Evolutionary conservation across 2,329 filamentous ascomycete species (phyloP), one percentile per base, ranked within the genome.

Genomic region (Monilinia fructigena): DNA sequence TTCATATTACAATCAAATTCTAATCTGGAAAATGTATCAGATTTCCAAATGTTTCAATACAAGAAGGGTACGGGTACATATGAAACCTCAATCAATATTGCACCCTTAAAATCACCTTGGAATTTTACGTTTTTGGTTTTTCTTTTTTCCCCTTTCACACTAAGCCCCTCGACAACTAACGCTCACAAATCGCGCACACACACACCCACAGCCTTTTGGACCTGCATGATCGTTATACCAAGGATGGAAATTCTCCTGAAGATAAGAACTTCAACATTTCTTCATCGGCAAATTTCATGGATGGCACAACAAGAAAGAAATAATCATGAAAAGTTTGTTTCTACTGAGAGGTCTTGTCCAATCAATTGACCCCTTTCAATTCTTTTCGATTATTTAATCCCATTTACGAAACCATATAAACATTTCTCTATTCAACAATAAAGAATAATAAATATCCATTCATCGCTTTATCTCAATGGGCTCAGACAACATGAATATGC

Each of bases 221-320:
- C 42, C 42, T 59, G 56, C 56, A 59, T 59, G 48, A 23, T 47
- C 40, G 26, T 47, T 45, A 40, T 55, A 47, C 26, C 56, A 35
- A 10, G 26, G 6, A 10, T n/a, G 26, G 40, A 35, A 47, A 31
- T 10, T 18, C 40, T 31, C 26, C 7, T 31, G 2, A 14, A n/a
- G 18, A 28, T 42, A 20, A 42, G 4, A 31, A 28, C 28, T 48
- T 59, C 42, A 31, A 35, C 35, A 23, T 31, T 47, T 14, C 35
- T 18, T 8, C 10, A 59, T 59, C 4, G 12, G 26, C 18, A n/a
- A 47, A 18, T 59, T 16, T 18, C 4, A 52, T 52, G 16, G 12
- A n/a, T 54, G 31, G 7, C 6, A 35, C 31, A 0, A 8, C 31
- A 35, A 3, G 4, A 35, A 35, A 5, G 7, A 35, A 35, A 35